These are phyloP conservation scores for Ganoderma lucidum DNA, from an alignment of 1,284 basidiomycete species.

Conservation along the genomic window DNA sequence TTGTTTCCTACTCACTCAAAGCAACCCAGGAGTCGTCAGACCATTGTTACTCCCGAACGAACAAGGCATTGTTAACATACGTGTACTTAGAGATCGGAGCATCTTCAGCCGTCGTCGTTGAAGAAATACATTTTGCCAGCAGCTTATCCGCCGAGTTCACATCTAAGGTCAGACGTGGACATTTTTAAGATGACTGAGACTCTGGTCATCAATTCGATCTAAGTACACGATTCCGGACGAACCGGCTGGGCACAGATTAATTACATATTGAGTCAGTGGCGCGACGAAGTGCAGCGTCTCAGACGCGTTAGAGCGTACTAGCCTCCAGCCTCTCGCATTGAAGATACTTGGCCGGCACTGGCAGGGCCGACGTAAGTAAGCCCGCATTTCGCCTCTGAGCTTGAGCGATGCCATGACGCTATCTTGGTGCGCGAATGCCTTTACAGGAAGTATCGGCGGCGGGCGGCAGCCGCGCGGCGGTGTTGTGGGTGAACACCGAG, in stretches of 20 bases:
- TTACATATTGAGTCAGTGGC: not conserved
- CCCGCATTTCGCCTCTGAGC: not conserved
- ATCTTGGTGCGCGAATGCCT: not conserved
- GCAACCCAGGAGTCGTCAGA: not conserved
- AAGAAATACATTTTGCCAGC: not conserved
- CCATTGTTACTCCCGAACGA: not conserved
- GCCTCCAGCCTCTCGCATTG: not conserved
- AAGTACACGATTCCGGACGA: not conserved
- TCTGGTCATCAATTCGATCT: not conserved
- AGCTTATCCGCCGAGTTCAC: not conserved
- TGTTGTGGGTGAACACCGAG: slow-evolving; percentile 18
- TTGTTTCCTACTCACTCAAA: not conserved
- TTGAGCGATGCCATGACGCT: not conserved
- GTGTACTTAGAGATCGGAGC: not conserved
- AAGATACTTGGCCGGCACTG: not conserved
- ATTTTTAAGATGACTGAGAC: not conserved
- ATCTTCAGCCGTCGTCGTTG: not conserved
- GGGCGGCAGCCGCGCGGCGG: not conserved
- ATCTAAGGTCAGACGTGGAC: not conserved
- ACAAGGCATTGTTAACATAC: not conserved
- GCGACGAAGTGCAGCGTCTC: not conserved
- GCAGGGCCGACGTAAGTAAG: not conserved
- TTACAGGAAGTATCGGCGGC: not conserved
- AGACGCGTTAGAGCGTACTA: not conserved
- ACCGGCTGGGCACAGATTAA: not conserved